Evolutionary conservation across 352 stramenopile genomes (phyloP), one percentile per base, ranked within the genome.

Genomic region (Blastocystis sp.): DNA sequence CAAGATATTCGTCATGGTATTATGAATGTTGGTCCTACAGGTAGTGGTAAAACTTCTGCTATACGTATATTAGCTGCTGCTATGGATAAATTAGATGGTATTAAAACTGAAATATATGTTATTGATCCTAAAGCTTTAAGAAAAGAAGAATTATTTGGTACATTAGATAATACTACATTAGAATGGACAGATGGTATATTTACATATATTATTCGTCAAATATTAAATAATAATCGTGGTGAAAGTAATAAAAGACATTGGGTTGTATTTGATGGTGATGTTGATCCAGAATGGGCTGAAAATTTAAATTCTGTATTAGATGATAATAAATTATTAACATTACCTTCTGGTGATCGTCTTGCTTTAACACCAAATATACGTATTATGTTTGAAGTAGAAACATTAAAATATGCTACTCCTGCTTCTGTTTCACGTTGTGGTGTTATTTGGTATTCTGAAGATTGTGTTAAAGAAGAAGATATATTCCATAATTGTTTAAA

Each of bases 131-230:
- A 99, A 70, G 83, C 91, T 10, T 80, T 99, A 4, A 84, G 80
- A 24, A 97, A 98, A 62, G 88, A 98, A 55, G 78, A 88, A 23
- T 69, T 99, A 3, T 99, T 96, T 70, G 93, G 93, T 59, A 77
- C 80, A n/a, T 76, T 99, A 34, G 93, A 99, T 76, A 90, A 90
- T 46, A 97, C 86, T 25, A 99, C 91, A 0, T 73, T 96, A 1
- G 93, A 99, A 68, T 99, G 93, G 93, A 96, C 83, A 11, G 91
- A 98, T 70, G 93, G 93, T 67, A 78, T 99, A 35, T 97, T 99
- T 65, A 98, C 92, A 19, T 78, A 88, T 62, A 71, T 95, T 30
- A 70, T 99, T 4, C 78, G 92, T 5, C 79, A 90, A 64, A 84
- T 97, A 35, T 74, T 95, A 25, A 93, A 93, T 44, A 96, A 95